phyloP scores from a whole-genome alignment of 2,329 filamentous ascomycete genomes.

The Pyrenophora tritici-repentis region DNA sequence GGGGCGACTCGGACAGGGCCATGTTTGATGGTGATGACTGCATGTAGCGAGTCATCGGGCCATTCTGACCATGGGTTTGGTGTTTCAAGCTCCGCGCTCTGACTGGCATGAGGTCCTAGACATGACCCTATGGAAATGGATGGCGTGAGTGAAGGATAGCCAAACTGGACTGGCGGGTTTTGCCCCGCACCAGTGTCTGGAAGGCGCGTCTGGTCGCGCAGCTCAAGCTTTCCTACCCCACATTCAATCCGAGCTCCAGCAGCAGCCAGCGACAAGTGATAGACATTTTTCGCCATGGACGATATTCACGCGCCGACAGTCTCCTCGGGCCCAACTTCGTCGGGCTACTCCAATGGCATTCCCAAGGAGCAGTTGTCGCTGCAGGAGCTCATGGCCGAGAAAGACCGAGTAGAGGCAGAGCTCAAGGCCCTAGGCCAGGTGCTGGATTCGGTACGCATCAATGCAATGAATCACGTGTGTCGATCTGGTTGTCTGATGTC shows the following conservation, averaged over 20 bases:
- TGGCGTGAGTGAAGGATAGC: background rate
- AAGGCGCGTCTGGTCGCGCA: conserved; percentile 8
- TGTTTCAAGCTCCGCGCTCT: too few relatives aligned
- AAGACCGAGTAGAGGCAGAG: conserved; percentile 83
- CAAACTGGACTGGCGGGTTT: conserved; percentile 5
- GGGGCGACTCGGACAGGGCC: background rate
- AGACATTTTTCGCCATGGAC: conserved; percentile 57
- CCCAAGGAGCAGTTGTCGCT: conserved; percentile 69
- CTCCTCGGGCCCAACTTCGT: conserved; percentile 74
- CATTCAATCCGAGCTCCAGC: background rate
- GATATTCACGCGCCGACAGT: conserved; percentile 72
- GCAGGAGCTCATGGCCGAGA: conserved; percentile 79
- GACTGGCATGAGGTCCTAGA: background rate
- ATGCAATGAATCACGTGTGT: background rate
- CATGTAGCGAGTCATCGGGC: background rate
- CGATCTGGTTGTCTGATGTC: conserved; percentile 19
- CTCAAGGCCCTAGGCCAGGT: conserved; percentile 82
- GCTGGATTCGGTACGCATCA: conserved; percentile 75
- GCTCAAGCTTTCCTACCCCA: conserved; percentile 12
- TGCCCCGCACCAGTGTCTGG: conserved; percentile 20
- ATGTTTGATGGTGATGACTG: background rate
- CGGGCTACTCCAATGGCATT: conserved; percentile 64
- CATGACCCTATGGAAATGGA: background rate
- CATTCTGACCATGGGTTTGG: too few relatives aligned
- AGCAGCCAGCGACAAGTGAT: background rate